These are phyloP conservation scores for Candida ulmi DNA, from an alignment of 805 yeast genomes.

Conservation along the genomic window DNA sequence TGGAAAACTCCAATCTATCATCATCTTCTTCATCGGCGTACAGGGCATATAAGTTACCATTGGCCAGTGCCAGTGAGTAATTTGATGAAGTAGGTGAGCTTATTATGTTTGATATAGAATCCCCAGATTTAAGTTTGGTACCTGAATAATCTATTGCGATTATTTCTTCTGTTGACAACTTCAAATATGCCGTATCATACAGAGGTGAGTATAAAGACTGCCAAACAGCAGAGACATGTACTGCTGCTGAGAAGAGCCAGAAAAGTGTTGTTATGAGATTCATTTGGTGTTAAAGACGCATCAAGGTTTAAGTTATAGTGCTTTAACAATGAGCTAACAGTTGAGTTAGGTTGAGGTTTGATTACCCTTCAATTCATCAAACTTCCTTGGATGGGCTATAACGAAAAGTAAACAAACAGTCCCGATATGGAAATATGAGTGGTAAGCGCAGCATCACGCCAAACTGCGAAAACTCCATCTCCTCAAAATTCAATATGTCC, in stretches of 20 bases:
- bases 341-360: too few species aligned
- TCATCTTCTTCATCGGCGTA: conserved; percentile 7
- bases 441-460: neutral
- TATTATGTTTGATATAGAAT: conserved; percentile 3
- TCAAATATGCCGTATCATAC: conserved; percentile 13
- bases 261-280: neutral
- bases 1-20: conserved; percentile 6
- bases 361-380: too few species aligned
- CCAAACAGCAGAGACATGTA: conserved; percentile 5
- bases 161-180: conserved; percentile 16
- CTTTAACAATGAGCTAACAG: too few species aligned
- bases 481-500: too few species aligned
- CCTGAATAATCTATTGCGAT: conserved; percentile 9
- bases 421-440: conserved; percentile 8
- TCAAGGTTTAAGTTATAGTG: too few species aligned
- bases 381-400: too few species aligned
- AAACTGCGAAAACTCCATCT: neutral
- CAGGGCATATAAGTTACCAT: conserved; percentile 18
- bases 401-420: conserved; percentile 13
- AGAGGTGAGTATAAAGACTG: conserved; percentile 16
- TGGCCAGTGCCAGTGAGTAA: conserved; percentile 18
- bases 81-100: conserved; percentile 15
- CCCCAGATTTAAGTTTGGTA: conserved; percentile 1
- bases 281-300: neutral
- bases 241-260: neutral